Evolutionary conservation across 2,329 filamentous ascomycete species (phyloP), one percentile per base, ranked within the genome.

Genomic region (Macroventuria anomochaeta): DNA sequence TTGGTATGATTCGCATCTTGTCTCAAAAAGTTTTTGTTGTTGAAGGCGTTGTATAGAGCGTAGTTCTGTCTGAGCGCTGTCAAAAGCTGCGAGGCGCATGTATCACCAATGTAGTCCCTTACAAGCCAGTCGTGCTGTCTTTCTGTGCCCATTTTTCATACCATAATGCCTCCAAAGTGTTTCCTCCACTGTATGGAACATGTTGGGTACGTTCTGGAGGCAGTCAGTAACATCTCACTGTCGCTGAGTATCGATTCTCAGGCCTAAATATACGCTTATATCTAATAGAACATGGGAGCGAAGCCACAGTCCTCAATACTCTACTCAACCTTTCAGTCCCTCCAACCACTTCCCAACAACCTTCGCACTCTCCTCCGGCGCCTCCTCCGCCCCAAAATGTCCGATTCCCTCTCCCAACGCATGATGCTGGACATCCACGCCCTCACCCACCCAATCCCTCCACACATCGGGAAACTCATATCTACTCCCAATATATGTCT

Each of bases 361-460:
- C 44, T 68, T 69, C 25, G 80, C 69, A 20, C 83, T 71, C 2
- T 77, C 77, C 10, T 78, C 76, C 0, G 83, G 81, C 21, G 70
- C 72, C 53, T 85, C 78, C 58, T 86, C 83, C 0, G 81, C 79
- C 13, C 84, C 76, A 63, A 83, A 86, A 68, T 86, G 83, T 0
- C 83, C 83, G 26, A 79, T 77, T 5, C 81, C 77, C 28, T 82
- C 70, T 5, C 65, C 71, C 36, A 68, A 75, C 20, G 81, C 76
- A 57, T 80, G 82, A 61, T 82, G 79, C 0, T 81, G 77, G 13
- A 79, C 76, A 15, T 80, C 74, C 7, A 84, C 74, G 2, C 64
- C 71, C 28, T 76, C 68, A 17, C 57, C 57, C 12, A 85, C 81
- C 42, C 69, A 73, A 1, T 74, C 76, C 42, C 57, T 73, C 83